Evolutionary conservation across 1,284 basidiomycete genomes (phyloP), one percentile per base, ranked within the genome.

Genomic region (Boletellus deceptivus): DNA sequence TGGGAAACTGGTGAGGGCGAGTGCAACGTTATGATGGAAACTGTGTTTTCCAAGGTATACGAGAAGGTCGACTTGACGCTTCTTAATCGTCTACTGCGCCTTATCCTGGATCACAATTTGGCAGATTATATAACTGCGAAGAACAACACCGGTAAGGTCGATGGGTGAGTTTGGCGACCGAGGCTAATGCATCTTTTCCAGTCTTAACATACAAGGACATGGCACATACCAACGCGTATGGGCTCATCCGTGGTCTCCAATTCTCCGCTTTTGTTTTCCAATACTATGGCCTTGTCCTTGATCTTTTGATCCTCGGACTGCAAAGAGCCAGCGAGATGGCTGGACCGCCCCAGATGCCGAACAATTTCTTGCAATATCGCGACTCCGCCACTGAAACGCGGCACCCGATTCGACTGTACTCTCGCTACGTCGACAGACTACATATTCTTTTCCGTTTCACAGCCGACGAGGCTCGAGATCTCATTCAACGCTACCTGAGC

Each of bases 221-320:
- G 91, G 91, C 91, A 0, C 91, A 94, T 65, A 91, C 89, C 40
- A 95, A 95, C 56, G 90, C 89, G 0, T 93, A 89, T 56, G 95
- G 94, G 68, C 78, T 98, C 55, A 97, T 97, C 59, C 87, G 94
- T 59, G 95, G 94, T 55, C 79, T 98, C 22, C 94, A 97, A 65
- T 98, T 98, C 77, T 95, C 93, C 6, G 90, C 90, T 33, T 98
- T 97, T 69, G 92, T 98, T 60, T 97, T 97, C 84, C 94, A 97
- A 73, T 96, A 95, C 72, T 96, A 95, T 63, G 92, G 93, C 52
- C 79, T 93, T 35, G 89, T 94, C 11, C 79, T 93, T 38, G 94
- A 98, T 72, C 77, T 98, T 39, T 81, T 98, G 54, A 92, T 98
- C 60, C 83, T 98, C 40, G 95, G 95, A 55, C 78, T 98, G 17